These are phyloP conservation scores for Lodderomyces pseudojiufengensis DNA, from an alignment of 1,139 yeast genomes.

Conservation along the genomic window DNA sequence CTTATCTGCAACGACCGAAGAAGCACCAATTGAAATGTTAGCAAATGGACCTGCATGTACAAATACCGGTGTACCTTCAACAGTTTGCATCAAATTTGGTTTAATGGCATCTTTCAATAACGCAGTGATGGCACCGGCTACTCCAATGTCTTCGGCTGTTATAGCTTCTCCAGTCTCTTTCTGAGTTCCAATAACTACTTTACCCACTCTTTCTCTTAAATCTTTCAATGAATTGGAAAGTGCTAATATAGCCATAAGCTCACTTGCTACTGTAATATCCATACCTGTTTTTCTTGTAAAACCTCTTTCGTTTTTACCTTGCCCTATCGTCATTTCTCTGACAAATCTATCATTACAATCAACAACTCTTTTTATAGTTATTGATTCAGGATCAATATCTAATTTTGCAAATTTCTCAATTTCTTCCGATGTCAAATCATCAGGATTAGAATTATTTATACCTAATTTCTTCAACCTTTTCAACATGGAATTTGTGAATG, in stretches of 20 bases:
- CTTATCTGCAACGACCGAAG: slow-evolving; percentile 75
- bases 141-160: slow-evolving; percentile 75
- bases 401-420: slow-evolving; percentile 58
- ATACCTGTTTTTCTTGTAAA: slow-evolving; percentile 71
- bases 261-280: slow-evolving; percentile 81
- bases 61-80: slow-evolving; percentile 81
- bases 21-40: slow-evolving; percentile 80
- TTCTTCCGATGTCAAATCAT: slow-evolving; percentile 65
- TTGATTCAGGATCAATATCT: slow-evolving; percentile 68
- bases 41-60: slow-evolving; percentile 89
- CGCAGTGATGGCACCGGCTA: slow-evolving; percentile 80
- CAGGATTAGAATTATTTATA: slow-evolving; percentile 63
- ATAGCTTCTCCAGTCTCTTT: slow-evolving; percentile 56
- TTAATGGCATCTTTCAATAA: slow-evolving; percentile 76
- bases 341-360: slow-evolving; percentile 78
- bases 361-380: slow-evolving; percentile 74
- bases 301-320: slow-evolving; percentile 76
- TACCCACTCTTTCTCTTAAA: slow-evolving; percentile 67
- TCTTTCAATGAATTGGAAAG: slow-evolving; percentile 63
- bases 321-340: slow-evolving; percentile 70
- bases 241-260: slow-evolving; percentile 78
- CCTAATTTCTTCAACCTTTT: slow-evolving; percentile 62
- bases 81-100: slow-evolving; percentile 80
- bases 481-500: slow-evolving; percentile 65
- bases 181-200: slow-evolving; percentile 67